A percentile compares a stretch with the other conserved stretches of the same genome.
These are phyloP conservation scores for Tuber calosporum DNA, from an alignment of 495 filamentous ascomycete genomes.

Conservation along the genomic window DNA sequence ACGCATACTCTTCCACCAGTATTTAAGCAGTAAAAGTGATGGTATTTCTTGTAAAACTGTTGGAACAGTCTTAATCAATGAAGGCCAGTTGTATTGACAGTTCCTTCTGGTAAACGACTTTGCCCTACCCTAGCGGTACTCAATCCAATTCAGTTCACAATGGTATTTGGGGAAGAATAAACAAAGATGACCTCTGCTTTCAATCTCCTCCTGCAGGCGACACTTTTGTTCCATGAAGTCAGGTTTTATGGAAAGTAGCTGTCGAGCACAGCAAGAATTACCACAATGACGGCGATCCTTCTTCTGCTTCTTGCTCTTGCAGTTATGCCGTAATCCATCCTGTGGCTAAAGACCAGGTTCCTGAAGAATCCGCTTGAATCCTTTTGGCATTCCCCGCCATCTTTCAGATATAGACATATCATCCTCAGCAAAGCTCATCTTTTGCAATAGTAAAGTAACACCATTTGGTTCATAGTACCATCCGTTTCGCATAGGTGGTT, in stretches of 20 bases:
- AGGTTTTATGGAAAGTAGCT: background rate
- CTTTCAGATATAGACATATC: conserved; percentile 1
- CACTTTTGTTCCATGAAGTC: background rate
- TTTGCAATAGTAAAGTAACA: background rate
- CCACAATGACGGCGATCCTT: background rate
- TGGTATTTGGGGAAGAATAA: background rate
- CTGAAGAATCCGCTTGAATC: no score
- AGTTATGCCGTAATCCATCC: background rate
- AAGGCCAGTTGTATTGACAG: conserved; percentile 2
- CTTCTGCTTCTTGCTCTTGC: background rate
- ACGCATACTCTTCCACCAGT: no score
- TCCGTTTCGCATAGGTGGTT: no score
- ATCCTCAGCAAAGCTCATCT: background rate
- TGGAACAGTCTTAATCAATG: background rate
- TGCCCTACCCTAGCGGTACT: background rate
- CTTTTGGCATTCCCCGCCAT: no score
- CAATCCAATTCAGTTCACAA: conserved; percentile 8
- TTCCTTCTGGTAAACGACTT: conserved; percentile 10
- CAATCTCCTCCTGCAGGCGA: background rate
- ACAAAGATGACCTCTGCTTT: no score
- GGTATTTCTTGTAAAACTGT: background rate
- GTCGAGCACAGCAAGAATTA: background rate
- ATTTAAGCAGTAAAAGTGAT: no score
- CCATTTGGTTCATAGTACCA: no score
- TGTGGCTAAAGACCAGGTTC: background rate